These are phyloP conservation scores for Irineochytrium annulatum DNA, from an alignment of 192 early-diverging fungal genomes.

Conservation along the genomic window DNA sequence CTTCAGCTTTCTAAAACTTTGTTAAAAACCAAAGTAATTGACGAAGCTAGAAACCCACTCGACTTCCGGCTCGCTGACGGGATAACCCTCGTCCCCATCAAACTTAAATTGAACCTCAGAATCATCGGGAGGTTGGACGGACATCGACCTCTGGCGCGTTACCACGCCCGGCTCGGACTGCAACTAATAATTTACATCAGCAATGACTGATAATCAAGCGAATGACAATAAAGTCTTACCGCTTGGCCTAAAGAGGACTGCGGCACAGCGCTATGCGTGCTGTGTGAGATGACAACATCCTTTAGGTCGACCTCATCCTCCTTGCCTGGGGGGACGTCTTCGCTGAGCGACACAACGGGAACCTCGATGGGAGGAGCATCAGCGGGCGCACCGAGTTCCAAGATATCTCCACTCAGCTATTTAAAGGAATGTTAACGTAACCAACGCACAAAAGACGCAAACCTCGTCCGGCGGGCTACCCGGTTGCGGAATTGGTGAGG, in stretches of 20 bases:
- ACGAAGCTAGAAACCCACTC: constrained; percentile 5
- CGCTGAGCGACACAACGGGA: background rate
- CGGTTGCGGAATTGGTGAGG: constrained; percentile 69
- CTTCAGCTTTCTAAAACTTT: too few relatives aligned
- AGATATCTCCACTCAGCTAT: constrained; percentile 24
- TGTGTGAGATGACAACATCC: background rate
- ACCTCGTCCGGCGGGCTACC: background rate
- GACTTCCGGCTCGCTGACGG: constrained; percentile 7
- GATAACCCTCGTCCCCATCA: constrained; percentile 21
- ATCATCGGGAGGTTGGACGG: too few relatives aligned
- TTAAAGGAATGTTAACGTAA: background rate
- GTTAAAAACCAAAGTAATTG: too few relatives aligned
- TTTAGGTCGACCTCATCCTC: too few relatives aligned
- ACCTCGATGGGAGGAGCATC: constrained; percentile 12
- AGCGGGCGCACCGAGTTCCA: constrained; percentile 27
- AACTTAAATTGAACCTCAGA: background rate
- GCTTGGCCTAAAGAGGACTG: background rate
- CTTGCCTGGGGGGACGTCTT: background rate
- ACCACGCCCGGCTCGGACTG: too few relatives aligned
- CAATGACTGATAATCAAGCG: too few relatives aligned
- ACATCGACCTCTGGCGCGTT: too few relatives aligned
- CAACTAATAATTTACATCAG: too few relatives aligned
- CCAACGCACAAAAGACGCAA: background rate
- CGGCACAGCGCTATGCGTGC: too few relatives aligned
- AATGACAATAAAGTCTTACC: too few relatives aligned